Evolutionary conservation across 192 early-diverging fungal genomes (phyloP), one percentile per base, ranked within the genome.

Genomic region (Pilobolus umbonatus): DNA sequence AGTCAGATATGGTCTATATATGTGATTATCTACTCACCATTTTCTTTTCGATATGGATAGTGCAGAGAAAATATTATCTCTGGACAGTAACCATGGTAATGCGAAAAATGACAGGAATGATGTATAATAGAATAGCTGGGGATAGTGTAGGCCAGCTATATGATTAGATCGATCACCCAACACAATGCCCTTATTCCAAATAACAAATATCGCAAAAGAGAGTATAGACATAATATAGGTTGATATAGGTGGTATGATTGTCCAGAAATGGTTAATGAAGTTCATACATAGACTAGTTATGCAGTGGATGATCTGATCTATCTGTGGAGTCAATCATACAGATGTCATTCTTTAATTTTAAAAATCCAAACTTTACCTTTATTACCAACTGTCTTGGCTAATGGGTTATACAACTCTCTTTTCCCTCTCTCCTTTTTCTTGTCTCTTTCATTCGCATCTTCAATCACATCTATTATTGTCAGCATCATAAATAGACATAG

Each of bases 161-260:
- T 98, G 96, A 64, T 97, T 87, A 4, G 81, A 63, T 55, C 80
- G 81, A 75, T 98, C 96, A 77, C 86, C 92, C 5, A 98, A 67
- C 22, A 91, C 93, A 44, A 98, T 91, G 4, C 94, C 90, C 0
- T 75, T 76, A 64, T 96, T 95, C 73, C 75, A 87, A 14, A 74
- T 44, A 0, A 98, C 62, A 76, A 93, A 98, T 4, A 26, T 69
- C 1, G 46, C 71, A 81, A 95, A 93, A 0, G 61, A 34, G 2
- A 42, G 36, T 0, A 78, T 57, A 2, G 81, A 56, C 1, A 81
- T 25, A 4, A 85, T 3, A 57, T 78, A 89, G 1, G 86, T 77
- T 49, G 74, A 65, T 0, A 87, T 38, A 24, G 50, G 42, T 14
- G 43, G 45, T n/a, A 75, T 0, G 5, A 69, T 12, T 1, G 19